Base-by-base conservation (phyloP, 352 stramenopile species). In the Elongisporangium anandrum region DNA sequence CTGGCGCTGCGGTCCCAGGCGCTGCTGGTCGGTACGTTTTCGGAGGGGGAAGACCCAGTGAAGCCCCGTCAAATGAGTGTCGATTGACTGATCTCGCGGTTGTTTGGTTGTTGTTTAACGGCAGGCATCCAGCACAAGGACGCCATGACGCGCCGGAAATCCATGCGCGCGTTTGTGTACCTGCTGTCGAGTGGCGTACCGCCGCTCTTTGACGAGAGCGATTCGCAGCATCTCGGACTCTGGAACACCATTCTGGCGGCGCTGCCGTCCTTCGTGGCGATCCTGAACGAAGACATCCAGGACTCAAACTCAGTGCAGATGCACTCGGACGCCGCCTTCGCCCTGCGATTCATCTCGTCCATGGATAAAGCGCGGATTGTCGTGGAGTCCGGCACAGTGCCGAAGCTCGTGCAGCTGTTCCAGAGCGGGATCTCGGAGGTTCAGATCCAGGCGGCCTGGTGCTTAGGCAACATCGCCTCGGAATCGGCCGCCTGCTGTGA, bases 391-490 rank as follows among this genome's bases (percentile, higher is more conserved):
- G 86, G 86, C 29, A 84, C 81, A 0, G 76, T 94, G 20, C 83
- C 84, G 0, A 83, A 89, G 58, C 75, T 95, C 45, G 84, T 93
- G 49, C 75, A 92, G 61, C 70, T 95, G 20, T 91, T 95, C 68
- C 83, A 94, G 60, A 90, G 78, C 15, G 86, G 86, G 22, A 90
- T 95, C 54, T 94, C 86, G 24, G 86, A 95, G 65, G 69, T 95
- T 54, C 86, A 95, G 65, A 92, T 95, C 68, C 86, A 95, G 56
- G 84, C 84, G 2, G 84, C 86, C 20, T 95, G 86, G 86, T 93
- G 84, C 66, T 73, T 95, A 5, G 86, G 86, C 20, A 95, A 95
- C 60, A 87, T 95, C 26, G 84, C 86, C 49, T 90, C 80, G 39
- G 84, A 91, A 56, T 92, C 81, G 24, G 57, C 84, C 13, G 69